Evolutionary conservation across 306 rosid species (phyloP), one percentile per base, ranked within the genome.

Genomic region (Vicia faba): DNA sequence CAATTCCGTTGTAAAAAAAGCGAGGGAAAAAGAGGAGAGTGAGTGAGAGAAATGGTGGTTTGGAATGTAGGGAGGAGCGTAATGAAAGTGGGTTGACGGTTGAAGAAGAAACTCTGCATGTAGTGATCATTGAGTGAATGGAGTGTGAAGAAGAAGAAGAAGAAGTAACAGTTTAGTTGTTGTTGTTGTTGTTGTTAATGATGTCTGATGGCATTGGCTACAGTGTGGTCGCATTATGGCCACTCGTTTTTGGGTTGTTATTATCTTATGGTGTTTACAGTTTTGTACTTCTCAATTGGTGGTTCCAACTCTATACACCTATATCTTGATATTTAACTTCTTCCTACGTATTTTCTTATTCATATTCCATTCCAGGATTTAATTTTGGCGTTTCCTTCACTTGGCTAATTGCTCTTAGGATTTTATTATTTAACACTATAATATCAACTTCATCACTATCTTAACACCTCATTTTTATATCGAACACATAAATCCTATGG

Each of bases 51-150:
- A 65, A 39, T 18, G 79, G 5, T 19, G 64, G 73, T 35, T 60
- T 72, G 65, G 77, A 61, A 12, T 20, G 43, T 61, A 40, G 7
- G 13, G 41, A 15, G 68, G 71, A 28, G 26, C 53, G 70, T 1
- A 63, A 64, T 31, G 82, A 46, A 55, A 76, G 75, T 40, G 36
- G 68, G 70, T 58, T 78, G 68, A 78, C 58, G 35, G 49, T 69
- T 64, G 77, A 73, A 31, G 58, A 60, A 60, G 83, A 83, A 76
- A 79, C 72, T 70, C 78, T 72, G 88, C 76, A 84, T 9, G 74
- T 31, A 67, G 80, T 73, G 77, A 82, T 75, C 89, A 91, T 86
- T 66, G 74, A 66, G 44, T 35, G 54, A 70, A 51, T 4, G 73
- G 39, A 11, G n/a, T 39, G 53, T 31, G 18, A 18, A 46, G 57